Conservation (phyloP, 345 rosid species). For the Linum usitatissimum region DNA sequence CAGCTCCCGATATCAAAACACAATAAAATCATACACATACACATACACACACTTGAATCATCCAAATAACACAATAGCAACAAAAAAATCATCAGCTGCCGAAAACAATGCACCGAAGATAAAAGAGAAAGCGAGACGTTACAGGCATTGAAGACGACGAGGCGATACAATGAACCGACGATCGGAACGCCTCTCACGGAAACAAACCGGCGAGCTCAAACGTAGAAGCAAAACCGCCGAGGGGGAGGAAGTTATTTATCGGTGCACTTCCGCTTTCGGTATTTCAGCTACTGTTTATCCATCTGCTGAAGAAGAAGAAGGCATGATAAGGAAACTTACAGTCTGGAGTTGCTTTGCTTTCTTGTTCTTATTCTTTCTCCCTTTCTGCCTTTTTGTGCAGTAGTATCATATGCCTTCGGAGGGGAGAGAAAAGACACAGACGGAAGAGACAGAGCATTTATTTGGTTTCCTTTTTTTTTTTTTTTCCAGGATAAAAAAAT, state of each 20-base stretch:
- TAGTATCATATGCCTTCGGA: neutral
- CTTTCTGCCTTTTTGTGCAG: neutral
- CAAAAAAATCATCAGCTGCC: neutral
- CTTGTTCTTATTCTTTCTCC: neutral
- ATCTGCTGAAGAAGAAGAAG: too few relatives aligned
- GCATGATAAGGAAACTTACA: too few relatives aligned
- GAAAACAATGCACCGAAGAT: neutral
- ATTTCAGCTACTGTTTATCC: neutral
- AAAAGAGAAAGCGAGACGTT: neutral
- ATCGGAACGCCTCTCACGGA: neutral
- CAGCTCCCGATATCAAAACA: neutral
- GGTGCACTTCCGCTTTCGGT: neutral
- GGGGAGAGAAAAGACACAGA: neutral
- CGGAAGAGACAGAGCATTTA: neutral
- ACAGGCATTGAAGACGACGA: neutral
- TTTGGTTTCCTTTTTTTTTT: neutral
- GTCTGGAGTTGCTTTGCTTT: neutral
- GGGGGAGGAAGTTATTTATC: neutral
- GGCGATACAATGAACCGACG: neutral
- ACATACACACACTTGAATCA: neutral
- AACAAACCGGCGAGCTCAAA: neutral
- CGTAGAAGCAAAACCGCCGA: neutral
- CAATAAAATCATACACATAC: too few relatives aligned
- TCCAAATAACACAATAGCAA: neutral
- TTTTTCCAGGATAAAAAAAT: too few relatives aligned